Evolutionary conservation across 208 protist species (phyloP).

Genomic region (Herpetomonas tarakana): DNA sequence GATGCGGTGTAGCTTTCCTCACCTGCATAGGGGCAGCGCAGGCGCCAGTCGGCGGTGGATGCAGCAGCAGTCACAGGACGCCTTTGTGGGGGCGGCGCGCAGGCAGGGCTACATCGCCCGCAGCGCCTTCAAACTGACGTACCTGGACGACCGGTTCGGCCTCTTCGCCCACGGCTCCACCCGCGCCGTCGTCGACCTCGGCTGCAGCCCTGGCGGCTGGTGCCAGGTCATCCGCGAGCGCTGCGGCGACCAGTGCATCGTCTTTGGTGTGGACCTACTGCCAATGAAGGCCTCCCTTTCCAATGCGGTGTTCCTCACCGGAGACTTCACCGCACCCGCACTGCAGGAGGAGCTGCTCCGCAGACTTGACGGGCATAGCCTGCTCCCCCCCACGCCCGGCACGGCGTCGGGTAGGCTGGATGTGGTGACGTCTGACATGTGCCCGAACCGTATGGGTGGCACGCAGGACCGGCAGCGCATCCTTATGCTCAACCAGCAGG

Average conservation of each 20-base stretch:
- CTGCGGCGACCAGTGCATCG: conserved; percentile 46
- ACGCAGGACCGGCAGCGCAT: conserved; percentile 67
- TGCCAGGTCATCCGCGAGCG: conserved; percentile 77
- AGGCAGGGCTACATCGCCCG: conserved; percentile 70
- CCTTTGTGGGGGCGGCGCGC: conserved; percentile 61
- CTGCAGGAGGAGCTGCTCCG: conserved; percentile 39
- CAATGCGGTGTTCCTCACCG: conserved; percentile 63
- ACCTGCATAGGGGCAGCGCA: no score
- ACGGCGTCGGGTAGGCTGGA: conserved; percentile 26
- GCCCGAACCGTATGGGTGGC: conserved; percentile 72
- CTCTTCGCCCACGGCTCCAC: conserved; percentile 46
- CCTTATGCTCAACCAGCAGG: conserved; percentile 39
- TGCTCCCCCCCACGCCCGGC: neutral
- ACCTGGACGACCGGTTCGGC: conserved; percentile 66
- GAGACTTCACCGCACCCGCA: conserved; percentile 56
- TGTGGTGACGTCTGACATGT: conserved; percentile 85
- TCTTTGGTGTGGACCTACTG: conserved; percentile 76
- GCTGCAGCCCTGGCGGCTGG: conserved; percentile 85
- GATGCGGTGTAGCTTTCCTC: no score
- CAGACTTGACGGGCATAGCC: neutral
- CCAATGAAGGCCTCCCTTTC: conserved; percentile 41
- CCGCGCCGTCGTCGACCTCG: conserved; percentile 68
- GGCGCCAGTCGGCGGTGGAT: conserved; percentile 47
- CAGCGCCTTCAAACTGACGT: conserved; percentile 74
- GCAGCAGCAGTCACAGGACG: conserved; percentile 55